phyloP scores from a whole-genome alignment of 345 rosid genomes.

The Durio zibethinus region DNA sequence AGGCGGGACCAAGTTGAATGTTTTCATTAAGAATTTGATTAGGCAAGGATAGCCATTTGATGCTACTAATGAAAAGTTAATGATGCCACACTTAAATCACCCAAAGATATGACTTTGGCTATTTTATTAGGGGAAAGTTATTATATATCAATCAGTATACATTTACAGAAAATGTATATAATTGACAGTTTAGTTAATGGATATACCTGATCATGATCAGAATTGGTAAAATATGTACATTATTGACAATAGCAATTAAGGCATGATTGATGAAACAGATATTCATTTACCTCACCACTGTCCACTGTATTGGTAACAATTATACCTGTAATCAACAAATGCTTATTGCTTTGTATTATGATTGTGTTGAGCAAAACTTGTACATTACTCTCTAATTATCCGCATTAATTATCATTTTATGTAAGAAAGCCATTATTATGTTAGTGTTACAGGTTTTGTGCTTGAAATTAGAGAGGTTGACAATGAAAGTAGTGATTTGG shows the following conservation, averaged over 20 bases:
- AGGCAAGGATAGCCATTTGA: neutral
- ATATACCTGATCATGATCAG: neutral
- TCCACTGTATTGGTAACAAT: neutral
- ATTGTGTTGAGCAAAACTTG: neutral
- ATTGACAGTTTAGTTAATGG: neutral
- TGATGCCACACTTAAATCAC: neutral
- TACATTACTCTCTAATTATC: neutral
- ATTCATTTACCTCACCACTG: neutral
- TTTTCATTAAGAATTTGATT: neutral
- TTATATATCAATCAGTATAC: constrained; percentile 2
- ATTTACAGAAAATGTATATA: neutral
- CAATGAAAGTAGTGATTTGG: too few species aligned
- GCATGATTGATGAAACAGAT: neutral
- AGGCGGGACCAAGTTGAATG: neutral
- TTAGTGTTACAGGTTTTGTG: neutral
- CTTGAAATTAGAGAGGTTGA: neutral
- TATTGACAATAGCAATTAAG: neutral
- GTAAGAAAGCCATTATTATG: neutral
- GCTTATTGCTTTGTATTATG: neutral
- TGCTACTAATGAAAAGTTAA: neutral
- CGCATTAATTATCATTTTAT: neutral
- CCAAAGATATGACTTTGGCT: neutral
- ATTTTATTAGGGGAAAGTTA: neutral
- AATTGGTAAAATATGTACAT: neutral
- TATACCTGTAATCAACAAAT: neutral